Conservation (phyloP, 139 green algal genomes). For the Nannochloris sp. region DNA sequence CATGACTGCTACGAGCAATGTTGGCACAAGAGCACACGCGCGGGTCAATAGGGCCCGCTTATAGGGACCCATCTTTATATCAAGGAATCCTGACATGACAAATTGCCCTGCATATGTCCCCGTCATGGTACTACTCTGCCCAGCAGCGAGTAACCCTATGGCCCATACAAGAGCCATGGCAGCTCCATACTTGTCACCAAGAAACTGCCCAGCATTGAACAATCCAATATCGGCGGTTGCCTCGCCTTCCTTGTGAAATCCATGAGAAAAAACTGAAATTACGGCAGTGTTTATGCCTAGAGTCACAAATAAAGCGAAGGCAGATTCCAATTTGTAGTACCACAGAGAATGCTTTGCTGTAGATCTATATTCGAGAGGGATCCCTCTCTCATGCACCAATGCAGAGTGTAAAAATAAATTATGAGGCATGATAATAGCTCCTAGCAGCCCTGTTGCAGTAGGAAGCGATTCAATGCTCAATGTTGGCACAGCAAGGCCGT, state of each 20-base stretch:
- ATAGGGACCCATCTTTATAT: constrained; percentile 32
- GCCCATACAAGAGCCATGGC: constrained; percentile 30
- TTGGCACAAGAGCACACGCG: constrained; percentile 35
- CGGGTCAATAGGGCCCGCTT: constrained; percentile 39
- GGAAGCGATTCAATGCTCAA: constrained; percentile 11
- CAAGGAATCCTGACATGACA: constrained; percentile 56
- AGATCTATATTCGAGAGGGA: not conserved
- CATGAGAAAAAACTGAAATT: constrained; percentile 31
- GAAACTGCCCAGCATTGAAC: constrained; percentile 35
- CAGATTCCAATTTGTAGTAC: constrained; percentile 44
- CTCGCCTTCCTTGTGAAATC: constrained; percentile 20
- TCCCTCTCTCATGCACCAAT: constrained; percentile 31
- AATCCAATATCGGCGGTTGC: constrained; percentile 25
- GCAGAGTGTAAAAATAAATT: constrained; percentile 46
- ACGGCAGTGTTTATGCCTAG: constrained; percentile 44
- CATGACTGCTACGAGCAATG: constrained; percentile 34
- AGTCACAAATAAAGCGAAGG: constrained; percentile 30
- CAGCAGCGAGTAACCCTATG: constrained; percentile 47
- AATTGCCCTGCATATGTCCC: constrained; percentile 57
- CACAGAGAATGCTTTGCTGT: constrained; percentile 15
- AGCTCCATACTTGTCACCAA: constrained; percentile 25
- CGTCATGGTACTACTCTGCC: constrained; percentile 49
- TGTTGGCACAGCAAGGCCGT: constrained; percentile 16
- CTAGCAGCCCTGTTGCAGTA: constrained; percentile 6
- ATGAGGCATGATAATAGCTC: constrained; percentile 30